Evolutionary conservation across 352 stramenopile species (phyloP).

Genomic region (Pythium aristosporum): DNA sequence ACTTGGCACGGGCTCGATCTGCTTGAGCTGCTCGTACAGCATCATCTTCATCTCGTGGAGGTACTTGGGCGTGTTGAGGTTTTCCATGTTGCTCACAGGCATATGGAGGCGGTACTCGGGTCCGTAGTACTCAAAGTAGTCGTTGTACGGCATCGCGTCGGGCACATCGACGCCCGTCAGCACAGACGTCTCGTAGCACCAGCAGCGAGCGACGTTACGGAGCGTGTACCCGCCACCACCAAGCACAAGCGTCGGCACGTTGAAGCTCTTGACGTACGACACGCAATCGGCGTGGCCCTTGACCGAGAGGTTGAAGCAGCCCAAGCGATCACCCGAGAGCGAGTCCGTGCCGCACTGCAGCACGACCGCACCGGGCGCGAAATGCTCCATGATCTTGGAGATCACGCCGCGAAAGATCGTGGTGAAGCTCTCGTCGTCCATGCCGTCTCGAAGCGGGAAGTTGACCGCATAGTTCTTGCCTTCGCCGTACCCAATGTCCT

Average conservation of each 20-base stretch:
- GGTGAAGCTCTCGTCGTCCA: slow-evolving; percentile 97
- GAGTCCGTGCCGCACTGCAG: slow-evolving; percentile 98
- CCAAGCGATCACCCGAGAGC: slow-evolving; percentile 96
- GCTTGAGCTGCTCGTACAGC: slow-evolving; percentile 94
- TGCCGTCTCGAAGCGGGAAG: slow-evolving; percentile 97
- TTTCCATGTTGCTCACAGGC: slow-evolving; percentile 95
- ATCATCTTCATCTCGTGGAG: slow-evolving; percentile 86
- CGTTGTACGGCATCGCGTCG: slow-evolving; percentile 99
- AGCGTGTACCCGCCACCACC: slow-evolving; percentile 98
- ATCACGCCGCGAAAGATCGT: slow-evolving; percentile 92
- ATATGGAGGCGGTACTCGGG: slow-evolving; percentile 98
- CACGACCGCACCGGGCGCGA: slow-evolving; percentile 95
- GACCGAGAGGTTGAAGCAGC: slow-evolving; percentile 98
- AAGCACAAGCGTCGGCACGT: slow-evolving; percentile 95
- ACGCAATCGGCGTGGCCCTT: slow-evolving; percentile 98
- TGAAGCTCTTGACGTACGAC: slow-evolving; percentile 95
- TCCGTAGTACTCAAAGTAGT: slow-evolving; percentile 99
- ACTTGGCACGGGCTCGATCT: slow-evolving; percentile 95
- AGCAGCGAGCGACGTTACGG: slow-evolving; percentile 93
- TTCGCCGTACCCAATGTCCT: slow-evolving; percentile 83
- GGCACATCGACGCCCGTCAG: slow-evolving; percentile 89
- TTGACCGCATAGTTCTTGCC: slow-evolving; percentile 99
- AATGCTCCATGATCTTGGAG: slow-evolving; percentile 96
- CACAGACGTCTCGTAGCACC: slow-evolving; percentile 97
- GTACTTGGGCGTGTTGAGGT: slow-evolving; percentile 95